A percentile compares a stretch with the other conserved stretches of the same genome.
These are phyloP conservation scores for Pestalotiopsis sp. DNA, from an alignment of 2,329 filamentous ascomycete genomes.

Conservation along the genomic window DNA sequence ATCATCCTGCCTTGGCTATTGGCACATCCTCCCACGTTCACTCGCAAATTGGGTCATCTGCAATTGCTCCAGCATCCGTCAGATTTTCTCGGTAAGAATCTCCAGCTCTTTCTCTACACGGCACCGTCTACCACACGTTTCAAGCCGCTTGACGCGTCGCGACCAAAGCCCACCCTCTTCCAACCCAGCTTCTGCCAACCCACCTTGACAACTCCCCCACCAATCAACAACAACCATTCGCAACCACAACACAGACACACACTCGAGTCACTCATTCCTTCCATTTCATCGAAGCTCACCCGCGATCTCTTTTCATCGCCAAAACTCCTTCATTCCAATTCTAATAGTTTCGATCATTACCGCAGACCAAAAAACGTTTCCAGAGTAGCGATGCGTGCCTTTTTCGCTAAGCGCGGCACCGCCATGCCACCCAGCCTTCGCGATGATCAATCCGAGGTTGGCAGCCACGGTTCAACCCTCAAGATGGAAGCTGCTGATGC, in stretches of 20 bases:
- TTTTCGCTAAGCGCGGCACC: constrained; percentile 12
- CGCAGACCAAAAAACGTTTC: background rate
- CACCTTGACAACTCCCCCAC: background rate
- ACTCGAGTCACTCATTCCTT: background rate
- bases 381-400: constrained; percentile 9
- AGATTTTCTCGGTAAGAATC: background rate
- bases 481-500: background rate
- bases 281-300: background rate
- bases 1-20: background rate
- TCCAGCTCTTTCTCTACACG: background rate
- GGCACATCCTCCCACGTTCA: background rate
- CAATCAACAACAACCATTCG: constrained; percentile 1
- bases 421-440: constrained; percentile 8
- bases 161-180: background rate
- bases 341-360: background rate
- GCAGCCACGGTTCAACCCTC: constrained; percentile 3
- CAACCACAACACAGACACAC: background rate
- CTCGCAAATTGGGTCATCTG: background rate
- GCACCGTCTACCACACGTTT: background rate
- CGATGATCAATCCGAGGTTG: constrained; percentile 5
- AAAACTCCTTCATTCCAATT: background rate
- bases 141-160: background rate
- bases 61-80: background rate
- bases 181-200: background rate
- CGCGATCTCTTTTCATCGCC: background rate